Percentiles rank a stretch among this genome's conserved stretches.
phyloP scores from a whole-genome alignment of 805 yeast species.

The Teunomyces cretensis region DNA sequence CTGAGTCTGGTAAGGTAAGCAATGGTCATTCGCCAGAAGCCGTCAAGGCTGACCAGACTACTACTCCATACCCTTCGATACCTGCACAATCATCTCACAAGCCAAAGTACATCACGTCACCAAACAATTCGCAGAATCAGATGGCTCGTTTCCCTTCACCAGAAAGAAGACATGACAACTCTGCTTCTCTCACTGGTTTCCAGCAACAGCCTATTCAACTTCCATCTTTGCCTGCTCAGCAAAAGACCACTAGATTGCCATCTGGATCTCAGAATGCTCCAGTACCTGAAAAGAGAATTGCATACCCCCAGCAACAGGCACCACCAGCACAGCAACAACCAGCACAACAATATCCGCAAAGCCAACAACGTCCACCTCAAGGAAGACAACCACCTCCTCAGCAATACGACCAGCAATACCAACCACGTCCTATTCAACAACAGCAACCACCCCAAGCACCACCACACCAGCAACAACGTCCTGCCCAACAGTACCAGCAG shows the following conservation, averaged over 20 bases:
- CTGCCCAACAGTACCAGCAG: constrained; percentile 11
- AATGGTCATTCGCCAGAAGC: constrained; percentile 17
- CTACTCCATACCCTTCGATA: constrained; percentile 9
- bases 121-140: constrained; percentile 30
- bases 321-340: constrained; percentile 26
- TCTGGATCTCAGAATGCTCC: not conserved
- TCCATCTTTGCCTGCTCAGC: constrained; percentile 9
- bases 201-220: constrained; percentile 5
- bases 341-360: constrained; percentile 15
- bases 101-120: constrained; percentile 34
- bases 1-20: constrained; percentile 24
- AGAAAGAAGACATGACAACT: constrained; percentile 4
- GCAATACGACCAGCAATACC: constrained; percentile 1
- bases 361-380: not conserved
- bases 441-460: not conserved
- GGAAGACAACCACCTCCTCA: not conserved
- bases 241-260: constrained; percentile 2
- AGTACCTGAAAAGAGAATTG: not conserved
- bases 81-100: constrained; percentile 13
- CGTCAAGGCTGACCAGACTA: not conserved
- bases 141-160: constrained; percentile 8
- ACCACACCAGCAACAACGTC: constrained; percentile 5
- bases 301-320: constrained; percentile 7
- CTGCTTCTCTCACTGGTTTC: not conserved
- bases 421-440: constrained; percentile 1